phyloP scores from a whole-genome alignment of 164 flowering plant species.

The Vitis labrusca region DNA sequence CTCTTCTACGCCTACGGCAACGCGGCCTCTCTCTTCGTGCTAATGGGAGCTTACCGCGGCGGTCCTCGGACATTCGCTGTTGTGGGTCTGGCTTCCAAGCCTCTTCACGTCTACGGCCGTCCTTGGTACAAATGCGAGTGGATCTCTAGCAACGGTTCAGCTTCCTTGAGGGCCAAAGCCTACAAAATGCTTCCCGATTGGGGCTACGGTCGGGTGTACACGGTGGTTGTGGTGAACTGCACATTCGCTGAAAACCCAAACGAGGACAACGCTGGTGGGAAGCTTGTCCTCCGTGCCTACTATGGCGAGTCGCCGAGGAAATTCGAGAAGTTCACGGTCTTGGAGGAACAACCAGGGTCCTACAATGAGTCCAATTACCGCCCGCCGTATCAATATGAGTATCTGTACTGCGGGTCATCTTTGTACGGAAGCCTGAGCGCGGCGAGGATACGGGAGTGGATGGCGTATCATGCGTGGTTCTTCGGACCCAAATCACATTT shows the following conservation, averaged over 20 bases:
- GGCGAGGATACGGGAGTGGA: conserved; percentile 58
- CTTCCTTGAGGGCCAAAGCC: conserved; percentile 31
- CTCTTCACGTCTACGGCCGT: conserved; percentile 52
- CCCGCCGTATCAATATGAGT: conserved; percentile 57
- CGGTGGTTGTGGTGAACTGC: conserved; percentile 68
- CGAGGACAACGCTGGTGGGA: conserved; percentile 53
- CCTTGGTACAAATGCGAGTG: conserved; percentile 75
- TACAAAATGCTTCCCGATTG: conserved; percentile 71
- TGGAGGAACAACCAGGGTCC: conserved; percentile 47
- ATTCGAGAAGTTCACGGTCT: conserved; percentile 45
- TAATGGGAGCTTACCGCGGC: conserved; percentile 76
- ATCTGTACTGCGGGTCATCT: conserved; percentile 69
- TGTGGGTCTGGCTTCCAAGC: conserved; percentile 75
- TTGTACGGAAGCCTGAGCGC: conserved; percentile 60
- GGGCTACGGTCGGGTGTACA: conserved; percentile 77
- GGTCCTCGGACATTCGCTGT: conserved; percentile 56
- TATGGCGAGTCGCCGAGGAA: conserved; percentile 34
- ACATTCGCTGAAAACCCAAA: conserved; percentile 51
- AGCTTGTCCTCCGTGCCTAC: conserved; percentile 51
- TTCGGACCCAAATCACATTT: conserved; percentile 64
- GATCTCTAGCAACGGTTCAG: conserved; percentile 32
- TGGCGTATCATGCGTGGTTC: conserved; percentile 73
- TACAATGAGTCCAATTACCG: conserved; percentile 40
- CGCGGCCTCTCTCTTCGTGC: conserved; percentile 61
- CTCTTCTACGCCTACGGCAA: conserved; percentile 44